These are phyloP conservation scores for Micractinium conductrix DNA, from an alignment of 139 green algal species.

Conservation along the genomic window DNA sequence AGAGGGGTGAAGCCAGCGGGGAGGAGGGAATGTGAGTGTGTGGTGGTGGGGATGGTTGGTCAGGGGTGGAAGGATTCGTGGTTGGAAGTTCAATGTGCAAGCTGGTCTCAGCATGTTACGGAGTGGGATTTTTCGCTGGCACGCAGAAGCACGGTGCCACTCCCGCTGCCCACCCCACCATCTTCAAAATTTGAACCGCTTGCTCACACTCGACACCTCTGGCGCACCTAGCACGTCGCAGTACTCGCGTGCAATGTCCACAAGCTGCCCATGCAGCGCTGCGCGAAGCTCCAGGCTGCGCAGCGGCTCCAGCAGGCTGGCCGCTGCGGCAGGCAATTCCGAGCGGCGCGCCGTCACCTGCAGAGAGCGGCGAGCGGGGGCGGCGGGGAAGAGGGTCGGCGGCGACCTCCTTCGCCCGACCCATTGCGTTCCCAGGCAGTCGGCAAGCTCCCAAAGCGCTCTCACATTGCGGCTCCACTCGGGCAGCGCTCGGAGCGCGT, in stretches of 20 bases:
- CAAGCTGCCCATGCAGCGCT: not conserved
- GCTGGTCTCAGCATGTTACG: too few relatives aligned
- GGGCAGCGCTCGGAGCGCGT: not conserved
- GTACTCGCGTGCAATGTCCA: constrained; percentile 5
- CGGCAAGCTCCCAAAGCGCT: not conserved
- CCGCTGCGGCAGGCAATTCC: not conserved
- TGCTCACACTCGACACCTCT: too few relatives aligned
- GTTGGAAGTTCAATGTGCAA: too few relatives aligned
- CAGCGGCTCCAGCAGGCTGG: not conserved
- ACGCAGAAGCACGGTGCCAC: too few relatives aligned
- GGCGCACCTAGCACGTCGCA: constrained; percentile 1
- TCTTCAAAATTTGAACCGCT: too few relatives aligned
- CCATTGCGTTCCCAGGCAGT: not conserved
- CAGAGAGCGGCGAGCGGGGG: not conserved
- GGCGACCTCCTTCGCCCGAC: not conserved
- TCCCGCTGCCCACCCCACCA: too few relatives aligned
- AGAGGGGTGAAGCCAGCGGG: too few relatives aligned
- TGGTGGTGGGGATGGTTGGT: too few relatives aligned
- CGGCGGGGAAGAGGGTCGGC: too few relatives aligned
- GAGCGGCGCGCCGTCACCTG: not conserved
- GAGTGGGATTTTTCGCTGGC: too few relatives aligned
- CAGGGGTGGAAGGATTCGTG: too few relatives aligned
- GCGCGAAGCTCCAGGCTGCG: not conserved
- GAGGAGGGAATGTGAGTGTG: too few relatives aligned
- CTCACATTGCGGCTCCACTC: constrained; percentile 3